Percentiles rank a stretch among this genome's conserved stretches.
Conservation (phyloP, 2,329 filamentous ascomycete species). For the Juglanconis sp. region DNA sequence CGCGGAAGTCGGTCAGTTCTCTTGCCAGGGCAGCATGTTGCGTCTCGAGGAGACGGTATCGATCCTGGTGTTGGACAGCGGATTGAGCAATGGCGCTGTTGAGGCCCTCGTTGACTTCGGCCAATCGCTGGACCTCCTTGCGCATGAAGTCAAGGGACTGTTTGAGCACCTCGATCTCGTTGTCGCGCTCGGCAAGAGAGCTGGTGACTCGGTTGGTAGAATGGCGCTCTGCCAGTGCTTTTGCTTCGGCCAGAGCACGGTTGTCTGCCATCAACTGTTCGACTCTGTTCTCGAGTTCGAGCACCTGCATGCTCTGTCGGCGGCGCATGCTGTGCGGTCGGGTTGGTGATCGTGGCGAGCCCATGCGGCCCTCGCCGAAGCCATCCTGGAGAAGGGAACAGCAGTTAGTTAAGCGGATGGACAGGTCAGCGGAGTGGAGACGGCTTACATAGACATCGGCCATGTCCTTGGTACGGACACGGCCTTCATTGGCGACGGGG, state of each 20-base stretch:
- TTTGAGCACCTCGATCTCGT: slow-evolving; percentile 79
- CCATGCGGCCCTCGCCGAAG: slow-evolving; percentile 81
- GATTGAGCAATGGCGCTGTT: slow-evolving; percentile 74
- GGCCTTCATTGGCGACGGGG: slow-evolving; percentile 82
- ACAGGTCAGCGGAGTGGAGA: slow-evolving; percentile 20
- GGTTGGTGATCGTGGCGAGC: slow-evolving; percentile 87
- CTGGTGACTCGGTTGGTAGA: slow-evolving; percentile 64
- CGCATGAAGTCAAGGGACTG: slow-evolving; percentile 76
- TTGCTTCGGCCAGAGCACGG: slow-evolving; percentile 70
- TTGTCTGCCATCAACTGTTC: slow-evolving; percentile 87
- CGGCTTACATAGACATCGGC: slow-evolving; percentile 87
- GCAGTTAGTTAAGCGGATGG: slow-evolving; percentile 17
- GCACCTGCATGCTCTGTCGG: slow-evolving; percentile 93
- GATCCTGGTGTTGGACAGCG: slow-evolving; percentile 70
- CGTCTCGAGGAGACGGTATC: slow-evolving; percentile 64
- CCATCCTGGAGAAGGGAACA: slow-evolving; percentile 64
- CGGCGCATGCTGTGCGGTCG: slow-evolving; percentile 94
- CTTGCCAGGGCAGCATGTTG: slow-evolving; percentile 64
- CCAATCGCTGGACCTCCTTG: slow-evolving; percentile 75
- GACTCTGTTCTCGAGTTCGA: slow-evolving; percentile 83
- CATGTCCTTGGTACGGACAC: slow-evolving; percentile 81
- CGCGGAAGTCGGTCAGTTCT: slow-evolving; percentile 67
- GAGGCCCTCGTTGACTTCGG: slow-evolving; percentile 78
- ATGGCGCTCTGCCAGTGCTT: slow-evolving; percentile 64
- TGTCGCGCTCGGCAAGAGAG: slow-evolving; percentile 76